phyloP scores from a whole-genome alignment of 148 eudicot species.

The Rhododendron griersonianum region DNA sequence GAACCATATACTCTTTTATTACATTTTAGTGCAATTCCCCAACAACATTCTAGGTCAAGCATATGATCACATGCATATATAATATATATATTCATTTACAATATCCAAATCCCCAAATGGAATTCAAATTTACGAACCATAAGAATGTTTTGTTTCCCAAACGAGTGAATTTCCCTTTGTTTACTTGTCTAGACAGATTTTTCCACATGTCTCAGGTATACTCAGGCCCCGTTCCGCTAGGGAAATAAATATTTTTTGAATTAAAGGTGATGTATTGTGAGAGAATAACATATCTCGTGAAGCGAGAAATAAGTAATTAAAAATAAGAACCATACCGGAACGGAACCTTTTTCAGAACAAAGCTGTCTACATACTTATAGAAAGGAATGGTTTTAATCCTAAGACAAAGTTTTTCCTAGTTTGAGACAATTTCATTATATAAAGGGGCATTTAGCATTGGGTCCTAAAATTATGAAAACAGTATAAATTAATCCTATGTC shows the following conservation, averaged over 20 bases:
- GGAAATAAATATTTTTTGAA: no score
- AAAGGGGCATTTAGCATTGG: not conserved
- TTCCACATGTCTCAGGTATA: not conserved
- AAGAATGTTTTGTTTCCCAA: not conserved
- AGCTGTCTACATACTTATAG: not conserved
- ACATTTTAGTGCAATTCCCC: not conserved
- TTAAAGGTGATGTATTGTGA: no score
- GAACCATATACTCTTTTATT: not conserved
- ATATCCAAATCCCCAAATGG: not conserved
- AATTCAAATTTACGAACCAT: not conserved
- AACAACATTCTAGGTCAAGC: not conserved
- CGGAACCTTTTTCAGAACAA: no score
- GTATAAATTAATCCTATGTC: not conserved
- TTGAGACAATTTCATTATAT: not conserved
- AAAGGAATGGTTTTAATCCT: not conserved
- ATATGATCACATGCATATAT: not conserved
- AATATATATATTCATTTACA: not conserved
- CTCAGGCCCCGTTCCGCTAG: not conserved
- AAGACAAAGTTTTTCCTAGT: not conserved
- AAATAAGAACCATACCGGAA: no score
- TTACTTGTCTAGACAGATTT: not conserved
- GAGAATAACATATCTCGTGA: no score
- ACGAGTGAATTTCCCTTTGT: not conserved
- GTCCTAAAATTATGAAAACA: not conserved
- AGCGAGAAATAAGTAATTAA: no score